Conservation (phyloP, 805 yeast genomes). For the Dipodascus geniculatus region DNA sequence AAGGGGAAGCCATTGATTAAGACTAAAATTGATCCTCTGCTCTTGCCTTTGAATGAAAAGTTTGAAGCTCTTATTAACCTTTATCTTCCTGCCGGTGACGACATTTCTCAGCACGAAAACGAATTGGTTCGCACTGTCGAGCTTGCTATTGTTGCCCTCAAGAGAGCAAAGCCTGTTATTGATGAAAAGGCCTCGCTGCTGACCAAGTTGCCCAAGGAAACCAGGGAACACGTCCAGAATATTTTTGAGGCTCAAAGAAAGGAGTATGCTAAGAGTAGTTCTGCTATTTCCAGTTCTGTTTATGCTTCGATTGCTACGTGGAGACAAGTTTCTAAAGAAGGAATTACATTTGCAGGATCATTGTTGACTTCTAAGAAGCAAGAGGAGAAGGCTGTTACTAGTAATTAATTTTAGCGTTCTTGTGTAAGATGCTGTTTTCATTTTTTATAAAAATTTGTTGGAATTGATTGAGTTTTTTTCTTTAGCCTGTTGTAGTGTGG, state of each 20-base stretch:
- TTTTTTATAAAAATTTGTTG: neutral
- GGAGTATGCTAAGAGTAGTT: slow-evolving; percentile 4
- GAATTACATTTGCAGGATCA: slow-evolving; percentile 55
- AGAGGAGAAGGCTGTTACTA: neutral
- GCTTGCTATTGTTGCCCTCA: slow-evolving; percentile 30
- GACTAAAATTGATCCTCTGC: slow-evolving; percentile 48
- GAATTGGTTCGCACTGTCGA: slow-evolving; percentile 44
- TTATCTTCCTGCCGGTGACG: slow-evolving; percentile 33
- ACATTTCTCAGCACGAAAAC: slow-evolving; percentile 35
- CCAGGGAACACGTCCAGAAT: slow-evolving; percentile 13
- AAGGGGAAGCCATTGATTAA: slow-evolving; percentile 54
- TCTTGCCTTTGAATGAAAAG: slow-evolving; percentile 48
- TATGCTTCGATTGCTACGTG: slow-evolving; percentile 9
- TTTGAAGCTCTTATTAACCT: slow-evolving; percentile 35
- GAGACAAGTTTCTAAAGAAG: slow-evolving; percentile 24
- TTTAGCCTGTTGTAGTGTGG: neutral
- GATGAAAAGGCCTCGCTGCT: slow-evolving; percentile 12
- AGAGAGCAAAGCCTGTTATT: slow-evolving; percentile 15
- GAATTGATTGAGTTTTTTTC: neutral
- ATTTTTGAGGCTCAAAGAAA: slow-evolving; percentile 11
- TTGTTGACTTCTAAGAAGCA: neutral
- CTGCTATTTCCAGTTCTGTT: slow-evolving; percentile 9
- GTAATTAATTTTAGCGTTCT: neutral
- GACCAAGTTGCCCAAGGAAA: slow-evolving; percentile 9
- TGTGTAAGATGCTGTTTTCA: neutral